Percentiles rank a stretch among this genome's conserved stretches.
Evolutionary conservation across 352 stramenopile species (phyloP).

Genomic region (Phytophthora pinifolia): DNA sequence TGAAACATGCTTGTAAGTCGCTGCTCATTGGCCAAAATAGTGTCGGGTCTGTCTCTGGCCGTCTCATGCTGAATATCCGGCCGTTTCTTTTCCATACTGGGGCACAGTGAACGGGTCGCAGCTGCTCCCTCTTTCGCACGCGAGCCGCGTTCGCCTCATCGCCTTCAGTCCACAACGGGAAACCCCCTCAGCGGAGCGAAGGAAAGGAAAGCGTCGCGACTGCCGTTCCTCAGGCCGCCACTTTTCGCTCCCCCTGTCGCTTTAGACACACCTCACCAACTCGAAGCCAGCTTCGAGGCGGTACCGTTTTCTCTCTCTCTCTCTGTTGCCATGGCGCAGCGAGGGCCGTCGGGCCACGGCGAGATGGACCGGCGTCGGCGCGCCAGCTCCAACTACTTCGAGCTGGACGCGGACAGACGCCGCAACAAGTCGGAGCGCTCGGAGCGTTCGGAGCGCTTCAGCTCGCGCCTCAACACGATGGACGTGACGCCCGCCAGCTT

Average conservation of each 20-base stretch:
- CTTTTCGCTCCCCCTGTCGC: too few relatives aligned
- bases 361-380: constrained; percentile 50
- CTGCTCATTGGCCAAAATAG: constrained; percentile 19
- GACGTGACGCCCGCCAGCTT: constrained; percentile 42
- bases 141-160: constrained; percentile 4
- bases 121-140: constrained; percentile 23
- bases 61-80: constrained; percentile 26
- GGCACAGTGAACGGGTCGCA: constrained; percentile 7
- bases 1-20: too few relatives aligned
- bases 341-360: constrained; percentile 30
- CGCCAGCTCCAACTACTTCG: constrained; percentile 85
- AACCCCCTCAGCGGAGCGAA: constrained; percentile 21
- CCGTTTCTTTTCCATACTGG: constrained; percentile 15
- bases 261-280: too few relatives aligned
- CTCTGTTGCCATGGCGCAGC: constrained; percentile 23
- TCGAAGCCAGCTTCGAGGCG: too few relatives aligned
- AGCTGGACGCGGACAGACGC: constrained; percentile 70
- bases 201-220: constrained; percentile 4
- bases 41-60: constrained; percentile 4
- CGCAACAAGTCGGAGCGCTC: constrained; percentile 73
- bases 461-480: constrained; percentile 50
- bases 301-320: too few relatives aligned
- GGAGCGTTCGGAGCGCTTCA: constrained; percentile 64
- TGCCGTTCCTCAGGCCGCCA: too few relatives aligned
- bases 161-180: constrained; percentile 22